A percentile compares a stretch with the other conserved stretches of the same genome.
Evolutionary conservation across 2,329 filamentous ascomycete species (phyloP).

Genomic region (Alternaria tenuissima): DNA sequence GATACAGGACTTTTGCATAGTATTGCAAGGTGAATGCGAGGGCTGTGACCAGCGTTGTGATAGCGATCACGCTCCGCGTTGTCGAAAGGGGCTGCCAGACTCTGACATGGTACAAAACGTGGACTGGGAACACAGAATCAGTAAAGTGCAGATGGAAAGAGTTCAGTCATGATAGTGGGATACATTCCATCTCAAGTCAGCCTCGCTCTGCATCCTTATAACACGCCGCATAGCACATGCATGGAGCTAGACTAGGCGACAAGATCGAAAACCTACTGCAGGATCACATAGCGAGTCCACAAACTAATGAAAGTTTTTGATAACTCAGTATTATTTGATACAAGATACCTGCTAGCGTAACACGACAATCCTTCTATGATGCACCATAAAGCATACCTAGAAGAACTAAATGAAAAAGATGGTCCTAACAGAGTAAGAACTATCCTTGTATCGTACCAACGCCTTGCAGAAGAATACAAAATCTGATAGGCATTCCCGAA

Average conservation of each 20-base stretch:
- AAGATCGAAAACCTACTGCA: neutral
- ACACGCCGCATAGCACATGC: neutral
- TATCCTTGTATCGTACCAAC: neutral
- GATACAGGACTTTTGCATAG: too few species aligned
- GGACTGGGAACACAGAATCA: too few species aligned
- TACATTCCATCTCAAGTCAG: too few species aligned
- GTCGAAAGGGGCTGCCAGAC: too few species aligned
- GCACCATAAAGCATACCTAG: neutral
- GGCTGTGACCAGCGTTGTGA: too few species aligned
- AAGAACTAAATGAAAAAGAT: neutral
- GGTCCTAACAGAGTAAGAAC: neutral
- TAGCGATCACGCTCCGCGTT: too few species aligned
- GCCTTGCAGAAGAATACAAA: neutral
- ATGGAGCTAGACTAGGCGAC: neutral
- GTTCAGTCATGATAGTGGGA: too few species aligned
- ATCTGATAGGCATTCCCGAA: neutral
- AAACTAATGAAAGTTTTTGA: neutral
- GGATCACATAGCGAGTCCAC: neutral
- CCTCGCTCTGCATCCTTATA: too few species aligned
- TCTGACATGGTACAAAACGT: too few species aligned
- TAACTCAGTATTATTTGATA: neutral
- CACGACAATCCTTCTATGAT: neutral
- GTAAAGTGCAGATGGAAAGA: too few species aligned
- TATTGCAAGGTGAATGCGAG: too few species aligned
- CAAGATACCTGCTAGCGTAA: neutral